Percentiles rank a stretch among this genome's conserved stretches.
These are phyloP conservation scores for Melanogaster broomeanus DNA, from an alignment of 768 basidiomycete genomes.

Conservation along the genomic window DNA sequence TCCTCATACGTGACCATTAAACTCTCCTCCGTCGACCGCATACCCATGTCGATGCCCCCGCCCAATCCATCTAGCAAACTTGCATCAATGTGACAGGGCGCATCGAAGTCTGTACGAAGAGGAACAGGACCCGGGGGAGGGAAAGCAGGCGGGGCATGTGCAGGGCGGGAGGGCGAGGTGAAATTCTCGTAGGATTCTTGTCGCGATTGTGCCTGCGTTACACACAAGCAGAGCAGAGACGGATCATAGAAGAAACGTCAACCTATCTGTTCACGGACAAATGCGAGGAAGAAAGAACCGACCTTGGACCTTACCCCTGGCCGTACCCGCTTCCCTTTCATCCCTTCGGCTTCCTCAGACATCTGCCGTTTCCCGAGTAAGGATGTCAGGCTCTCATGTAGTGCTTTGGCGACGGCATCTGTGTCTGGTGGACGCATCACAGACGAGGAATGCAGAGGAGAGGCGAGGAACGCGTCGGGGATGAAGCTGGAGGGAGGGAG, in stretches of 20 bases:
- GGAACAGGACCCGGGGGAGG: not conserved
- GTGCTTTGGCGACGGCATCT: slow-evolving; percentile 51
- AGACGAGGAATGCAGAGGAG: slow-evolving; percentile 12
- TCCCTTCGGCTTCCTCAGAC: slow-evolving; percentile 40
- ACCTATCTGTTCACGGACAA: not conserved
- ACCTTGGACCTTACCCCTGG: slow-evolving; percentile 42
- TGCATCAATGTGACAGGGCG: slow-evolving; percentile 32
- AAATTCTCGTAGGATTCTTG: slow-evolving; percentile 37
- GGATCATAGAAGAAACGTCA: not conserved
- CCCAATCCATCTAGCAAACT: slow-evolving; percentile 26
- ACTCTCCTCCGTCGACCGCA: slow-evolving; percentile 41
- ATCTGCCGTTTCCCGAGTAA: slow-evolving; percentile 68
- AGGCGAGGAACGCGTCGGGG: slow-evolving; percentile 9
- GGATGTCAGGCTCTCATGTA: slow-evolving; percentile 69
- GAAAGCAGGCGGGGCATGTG: slow-evolving; percentile 1
- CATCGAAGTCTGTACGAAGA: not conserved
- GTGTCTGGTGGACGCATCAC: slow-evolving; percentile 41
- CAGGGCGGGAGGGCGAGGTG: slow-evolving; percentile 10
- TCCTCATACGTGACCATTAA: slow-evolving; percentile 69
- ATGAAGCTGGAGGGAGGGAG: slow-evolving; percentile 25
- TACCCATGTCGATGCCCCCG: not conserved
- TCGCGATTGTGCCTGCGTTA: slow-evolving; percentile 38
- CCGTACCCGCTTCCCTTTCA: slow-evolving; percentile 38
- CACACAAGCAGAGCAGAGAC: not conserved
- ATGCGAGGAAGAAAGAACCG: not conserved